Evolutionary conservation across 2,329 filamentous ascomycete species (phyloP), one percentile per base, ranked within the genome.

Genomic region (Thelonectria rubi): DNA sequence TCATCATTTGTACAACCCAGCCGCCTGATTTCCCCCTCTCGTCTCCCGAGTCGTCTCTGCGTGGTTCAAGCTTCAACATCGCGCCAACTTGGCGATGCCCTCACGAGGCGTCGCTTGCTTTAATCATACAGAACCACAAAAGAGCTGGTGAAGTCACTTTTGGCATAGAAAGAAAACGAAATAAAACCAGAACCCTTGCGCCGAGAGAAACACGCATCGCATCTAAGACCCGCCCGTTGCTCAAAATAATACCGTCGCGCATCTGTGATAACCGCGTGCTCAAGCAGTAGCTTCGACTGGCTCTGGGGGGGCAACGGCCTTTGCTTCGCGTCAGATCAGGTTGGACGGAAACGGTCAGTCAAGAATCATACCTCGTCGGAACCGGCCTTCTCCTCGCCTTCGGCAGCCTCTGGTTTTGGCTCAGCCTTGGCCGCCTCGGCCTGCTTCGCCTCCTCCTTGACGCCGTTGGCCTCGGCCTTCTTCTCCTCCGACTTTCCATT

Each of bases 401-500:
- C 65, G 15, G 64, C 55, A 47, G 65, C 63, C 47, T 69, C 65
- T 55, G 60, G 39, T 55, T 61, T 65, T 50, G 54, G 47, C 52
- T 66, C 73, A 43, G 58, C 66, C 63, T 70, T 53, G 8, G 52
- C 68, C 32, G 71, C 64, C 67, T 78, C 73, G 32, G 74, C 76
- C 42, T 74, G 73, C 62, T 80, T 78, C 3, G 72, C 70, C 46
- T 79, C 72, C 26, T 78, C 76, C 62, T 81, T 78, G 52, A 73
- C 74, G 21, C 78, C 80, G 53, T 83, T 78, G 14, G 75, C 68
- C 53, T 78, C 79, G 5, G 70, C 45, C 59, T 75, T 74, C 71
- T 84, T 84, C 49, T 77, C 74, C 7, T 75, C 74, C 11, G 77
- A 66, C 15, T 78, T 76, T 60, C 84, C 81, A 37, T 86, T 85